These are phyloP conservation scores for Marchantia paleacea DNA, from an alignment of 225 moss, liverwort and hornwort species.

Conservation along the genomic window DNA sequence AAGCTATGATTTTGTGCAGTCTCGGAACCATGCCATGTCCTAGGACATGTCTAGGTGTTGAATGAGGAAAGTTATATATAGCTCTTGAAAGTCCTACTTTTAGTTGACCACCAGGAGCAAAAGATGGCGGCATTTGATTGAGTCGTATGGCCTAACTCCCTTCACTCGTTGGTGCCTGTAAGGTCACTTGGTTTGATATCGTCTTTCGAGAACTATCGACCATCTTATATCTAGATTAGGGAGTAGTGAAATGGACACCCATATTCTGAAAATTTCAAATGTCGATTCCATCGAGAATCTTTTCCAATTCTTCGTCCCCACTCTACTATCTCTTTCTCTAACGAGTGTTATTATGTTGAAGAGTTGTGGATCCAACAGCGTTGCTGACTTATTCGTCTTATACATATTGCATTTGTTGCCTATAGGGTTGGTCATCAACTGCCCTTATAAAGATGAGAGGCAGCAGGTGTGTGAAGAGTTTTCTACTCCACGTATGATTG, in stretches of 20 bases:
- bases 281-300: background rate
- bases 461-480: slow-evolving; percentile 22
- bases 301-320: background rate
- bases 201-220: background rate
- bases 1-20: slow-evolving; percentile 26
- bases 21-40: slow-evolving; percentile 12
- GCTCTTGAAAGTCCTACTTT: slow-evolving; percentile 24
- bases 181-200: background rate
- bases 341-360: background rate
- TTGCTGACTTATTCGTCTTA: slow-evolving; percentile 13
- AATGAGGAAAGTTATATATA: slow-evolving; percentile 12
- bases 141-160: background rate
- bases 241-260: background rate
- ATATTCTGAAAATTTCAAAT: background rate
- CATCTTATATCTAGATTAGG: slow-evolving; percentile 1
- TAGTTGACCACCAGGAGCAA: slow-evolving; percentile 21
- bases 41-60: slow-evolving; percentile 12
- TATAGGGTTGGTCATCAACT: slow-evolving; percentile 18
- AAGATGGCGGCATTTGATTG: slow-evolving; percentile 12
- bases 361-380: background rate
- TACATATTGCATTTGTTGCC: background rate
- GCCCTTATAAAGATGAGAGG: slow-evolving; percentile 4
- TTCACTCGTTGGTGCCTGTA: background rate
- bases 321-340: background rate
- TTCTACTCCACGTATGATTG: slow-evolving; percentile 26